Evolutionary conservation across 495 filamentous ascomycete species (phyloP).

Genomic region (Penicillium ucsense): DNA sequence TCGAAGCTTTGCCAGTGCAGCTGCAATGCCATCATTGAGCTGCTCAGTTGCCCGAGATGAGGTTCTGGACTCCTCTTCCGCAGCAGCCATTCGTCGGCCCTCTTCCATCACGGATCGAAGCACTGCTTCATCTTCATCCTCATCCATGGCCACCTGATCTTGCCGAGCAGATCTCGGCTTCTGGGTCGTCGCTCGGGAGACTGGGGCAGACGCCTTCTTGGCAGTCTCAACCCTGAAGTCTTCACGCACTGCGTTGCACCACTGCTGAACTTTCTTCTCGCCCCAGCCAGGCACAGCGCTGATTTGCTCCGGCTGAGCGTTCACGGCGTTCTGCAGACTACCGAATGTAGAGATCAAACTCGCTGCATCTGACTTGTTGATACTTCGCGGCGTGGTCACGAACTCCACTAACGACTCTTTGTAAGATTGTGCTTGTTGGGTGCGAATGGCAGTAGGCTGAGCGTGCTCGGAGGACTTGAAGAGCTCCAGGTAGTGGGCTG

Average conservation of each 20-base stretch:
- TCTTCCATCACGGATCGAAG: slow-evolving; percentile 11
- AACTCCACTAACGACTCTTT: slow-evolving; percentile 89
- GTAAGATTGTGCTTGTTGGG: slow-evolving; percentile 72
- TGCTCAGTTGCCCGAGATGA: slow-evolving; percentile 4
- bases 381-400: slow-evolving; percentile 74
- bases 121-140: slow-evolving; percentile 15
- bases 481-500: slow-evolving; percentile 82
- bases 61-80: not conserved
- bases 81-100: slow-evolving; percentile 5
- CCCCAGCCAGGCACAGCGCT: slow-evolving; percentile 81
- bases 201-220: slow-evolving; percentile 39
- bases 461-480: slow-evolving; percentile 91
- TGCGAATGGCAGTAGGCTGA: slow-evolving; percentile 67
- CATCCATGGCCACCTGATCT: slow-evolving; percentile 1
- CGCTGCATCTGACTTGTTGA: slow-evolving; percentile 92
- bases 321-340: slow-evolving; percentile 73
- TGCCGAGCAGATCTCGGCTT: not conserved
- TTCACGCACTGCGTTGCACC: slow-evolving; percentile 72
- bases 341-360: slow-evolving; percentile 83
- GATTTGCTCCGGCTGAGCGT: slow-evolving; percentile 78
- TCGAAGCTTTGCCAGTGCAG: slow-evolving; percentile 14
- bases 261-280: slow-evolving; percentile 82
- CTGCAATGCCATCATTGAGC: slow-evolving; percentile 19
- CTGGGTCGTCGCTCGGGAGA: not conserved
- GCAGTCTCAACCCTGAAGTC: slow-evolving; percentile 69